Percentiles rank a stretch among this genome's conserved stretches.
Evolutionary conservation across 2,329 filamentous ascomycete genomes (phyloP).

Genomic region (Pseudohalonectria lignicola): DNA sequence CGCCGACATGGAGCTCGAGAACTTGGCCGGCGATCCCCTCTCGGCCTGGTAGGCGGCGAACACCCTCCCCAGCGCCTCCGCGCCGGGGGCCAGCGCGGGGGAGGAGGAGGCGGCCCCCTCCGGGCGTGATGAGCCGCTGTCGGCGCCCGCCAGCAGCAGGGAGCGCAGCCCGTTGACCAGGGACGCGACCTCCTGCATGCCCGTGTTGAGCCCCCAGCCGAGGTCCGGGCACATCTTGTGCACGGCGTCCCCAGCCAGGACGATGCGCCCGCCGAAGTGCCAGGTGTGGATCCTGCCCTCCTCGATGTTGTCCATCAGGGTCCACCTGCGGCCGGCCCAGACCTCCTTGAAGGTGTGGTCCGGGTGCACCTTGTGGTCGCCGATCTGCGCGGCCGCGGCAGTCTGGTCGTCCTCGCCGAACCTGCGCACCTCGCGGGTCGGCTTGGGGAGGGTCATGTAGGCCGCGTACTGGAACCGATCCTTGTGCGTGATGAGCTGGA

Average conservation of each 20-base stretch:
- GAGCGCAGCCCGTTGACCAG: slow-evolving; percentile 3
- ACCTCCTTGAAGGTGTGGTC: not conserved
- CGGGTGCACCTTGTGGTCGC: not conserved
- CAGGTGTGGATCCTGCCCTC: slow-evolving; percentile 84
- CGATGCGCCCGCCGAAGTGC: slow-evolving; percentile 72
- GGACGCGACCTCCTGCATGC: slow-evolving; percentile 2
- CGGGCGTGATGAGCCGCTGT: too few species aligned
- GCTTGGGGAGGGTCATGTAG: slow-evolving; percentile 1
- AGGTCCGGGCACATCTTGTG: slow-evolving; percentile 5
- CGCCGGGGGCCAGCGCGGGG: too few species aligned
- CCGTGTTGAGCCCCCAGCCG: slow-evolving; percentile 2
- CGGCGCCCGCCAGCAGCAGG: not conserved
- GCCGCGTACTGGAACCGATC: slow-evolving; percentile 1
- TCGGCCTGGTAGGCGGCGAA: not conserved
- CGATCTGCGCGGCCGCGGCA: not conserved
- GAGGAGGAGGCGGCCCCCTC: too few species aligned
- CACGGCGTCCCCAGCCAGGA: slow-evolving; percentile 5
- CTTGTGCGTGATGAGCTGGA: slow-evolving; percentile 5
- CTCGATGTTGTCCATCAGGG: slow-evolving; percentile 3
- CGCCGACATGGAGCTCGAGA: not conserved
- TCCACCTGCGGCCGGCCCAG: not conserved
- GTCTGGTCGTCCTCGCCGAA: not conserved
- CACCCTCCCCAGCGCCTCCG: not conserved
- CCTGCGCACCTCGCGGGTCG: not conserved
- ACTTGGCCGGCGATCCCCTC: not conserved